These are phyloP conservation scores for Thalassiosira sp. DNA, from an alignment of 352 stramenopile genomes.

Conservation along the genomic window DNA sequence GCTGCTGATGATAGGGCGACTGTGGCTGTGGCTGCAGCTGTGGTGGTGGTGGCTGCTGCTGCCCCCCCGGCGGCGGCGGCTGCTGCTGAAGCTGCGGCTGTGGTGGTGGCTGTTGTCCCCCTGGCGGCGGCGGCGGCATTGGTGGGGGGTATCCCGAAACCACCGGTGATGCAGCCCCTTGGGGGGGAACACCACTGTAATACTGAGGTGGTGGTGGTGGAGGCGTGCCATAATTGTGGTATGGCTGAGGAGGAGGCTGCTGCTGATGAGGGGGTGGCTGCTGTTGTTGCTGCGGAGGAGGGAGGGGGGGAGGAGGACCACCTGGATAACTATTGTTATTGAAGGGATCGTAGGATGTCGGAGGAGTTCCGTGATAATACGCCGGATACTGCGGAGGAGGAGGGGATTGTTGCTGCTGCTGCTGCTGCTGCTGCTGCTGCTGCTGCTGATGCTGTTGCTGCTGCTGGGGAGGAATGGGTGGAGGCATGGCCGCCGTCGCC, in stretches of 20 bases:
- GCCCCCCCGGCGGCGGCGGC: too few relatives aligned
- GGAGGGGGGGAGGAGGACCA: not conserved
- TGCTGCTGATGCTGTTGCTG: not conserved
- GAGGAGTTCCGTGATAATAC: slow-evolving; percentile 13
- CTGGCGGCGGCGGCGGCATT: too few relatives aligned
- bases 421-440: not conserved
- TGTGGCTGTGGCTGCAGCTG: not conserved
- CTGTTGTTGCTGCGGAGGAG: too few relatives aligned
- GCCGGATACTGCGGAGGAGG: slow-evolving; percentile 2
- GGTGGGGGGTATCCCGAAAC: not conserved
- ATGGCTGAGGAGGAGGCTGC: slow-evolving; percentile 8
- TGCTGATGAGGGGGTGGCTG: too few relatives aligned
- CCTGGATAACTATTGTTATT: slow-evolving; percentile 1
- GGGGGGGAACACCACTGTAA: slow-evolving; percentile 2
- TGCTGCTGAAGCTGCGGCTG: not conserved
- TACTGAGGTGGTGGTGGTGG: slow-evolving; percentile 9
- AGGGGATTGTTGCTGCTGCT: not conserved
- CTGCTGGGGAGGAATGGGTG: not conserved
- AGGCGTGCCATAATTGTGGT: slow-evolving; percentile 10
- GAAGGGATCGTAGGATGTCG: slow-evolving; percentile 8
- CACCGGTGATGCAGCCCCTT: slow-evolving; percentile 14
- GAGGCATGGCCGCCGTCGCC: slow-evolving; percentile 13
- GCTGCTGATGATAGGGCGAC: too few relatives aligned
- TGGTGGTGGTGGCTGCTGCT: not conserved
- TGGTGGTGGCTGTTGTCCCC: too few relatives aligned